Conservation (phyloP, 805 yeast species). For the Kodamaea nitidulidarum region DNA sequence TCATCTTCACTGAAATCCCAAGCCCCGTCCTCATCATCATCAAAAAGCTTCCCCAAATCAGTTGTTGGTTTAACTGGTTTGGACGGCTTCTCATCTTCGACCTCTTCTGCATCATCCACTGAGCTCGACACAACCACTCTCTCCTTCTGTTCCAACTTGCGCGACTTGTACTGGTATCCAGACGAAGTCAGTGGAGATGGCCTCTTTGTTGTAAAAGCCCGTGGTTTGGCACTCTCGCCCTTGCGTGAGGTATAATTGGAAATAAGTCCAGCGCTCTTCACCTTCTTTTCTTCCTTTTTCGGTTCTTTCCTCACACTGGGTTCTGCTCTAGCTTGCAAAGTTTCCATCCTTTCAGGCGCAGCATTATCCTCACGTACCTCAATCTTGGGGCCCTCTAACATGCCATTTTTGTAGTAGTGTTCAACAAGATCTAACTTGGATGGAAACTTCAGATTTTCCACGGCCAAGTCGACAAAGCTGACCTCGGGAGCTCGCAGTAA, state of each 20-base stretch:
- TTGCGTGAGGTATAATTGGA: conserved; percentile 27
- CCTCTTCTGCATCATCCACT: conserved; percentile 8
- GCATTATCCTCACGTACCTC: neutral
- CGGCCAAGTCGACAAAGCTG: conserved; percentile 16
- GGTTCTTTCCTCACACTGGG: neutral
- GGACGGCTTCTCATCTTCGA: conserved; percentile 7
- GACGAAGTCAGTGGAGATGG: neutral
- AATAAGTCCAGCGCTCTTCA: conserved; percentile 14
- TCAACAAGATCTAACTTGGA: conserved; percentile 14
- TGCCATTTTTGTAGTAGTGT: conserved; percentile 24
- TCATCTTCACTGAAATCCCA: conserved; percentile 15
- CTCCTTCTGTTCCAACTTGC: conserved; percentile 32
- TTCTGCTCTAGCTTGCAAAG: neutral
- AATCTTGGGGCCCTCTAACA: conserved; percentile 29
- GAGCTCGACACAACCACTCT: conserved; percentile 30
- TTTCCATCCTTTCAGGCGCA: neutral
- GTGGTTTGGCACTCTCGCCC: conserved; percentile 9
- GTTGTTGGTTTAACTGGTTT: conserved; percentile 3
- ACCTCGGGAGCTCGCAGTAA: conserved; percentile 17
- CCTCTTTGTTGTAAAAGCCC: neutral
- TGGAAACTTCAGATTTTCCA: conserved; percentile 16
- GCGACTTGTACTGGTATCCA: conserved; percentile 30
- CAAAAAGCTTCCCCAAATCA: conserved; percentile 13
- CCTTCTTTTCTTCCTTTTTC: conserved; percentile 7
- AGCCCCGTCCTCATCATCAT: conserved; percentile 11